Percentiles rank a stretch among this genome's conserved stretches.
These are phyloP conservation scores for Camellia sinensis DNA, from an alignment of 148 eudicot species.

Conservation along the genomic window DNA sequence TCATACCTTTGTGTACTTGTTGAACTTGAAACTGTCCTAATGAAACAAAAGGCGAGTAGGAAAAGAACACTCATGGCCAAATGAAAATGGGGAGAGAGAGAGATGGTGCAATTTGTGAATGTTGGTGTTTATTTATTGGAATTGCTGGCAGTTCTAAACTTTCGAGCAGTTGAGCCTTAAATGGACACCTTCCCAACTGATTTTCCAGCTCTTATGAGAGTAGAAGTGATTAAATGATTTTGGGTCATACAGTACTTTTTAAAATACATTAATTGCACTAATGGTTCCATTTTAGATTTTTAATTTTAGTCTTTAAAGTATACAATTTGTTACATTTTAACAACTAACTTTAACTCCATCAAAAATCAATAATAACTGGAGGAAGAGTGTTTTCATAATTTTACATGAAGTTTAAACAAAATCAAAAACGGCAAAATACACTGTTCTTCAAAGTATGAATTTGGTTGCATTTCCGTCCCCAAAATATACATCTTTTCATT, in stretches of 20 bases:
- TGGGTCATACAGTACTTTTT: background rate
- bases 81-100: background rate
- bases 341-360: too few species aligned
- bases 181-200: slow-evolving; percentile 14
- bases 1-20: slow-evolving; percentile 20
- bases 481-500: too few species aligned
- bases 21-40: background rate
- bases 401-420: too few species aligned
- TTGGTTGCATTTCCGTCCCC: too few species aligned
- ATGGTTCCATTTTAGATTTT: too few species aligned
- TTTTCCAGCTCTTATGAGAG: slow-evolving; percentile 1
- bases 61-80: slow-evolving; percentile 13
- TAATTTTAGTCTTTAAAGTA: too few species aligned
- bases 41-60: slow-evolving; percentile 7
- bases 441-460: too few species aligned
- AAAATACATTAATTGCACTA: background rate
- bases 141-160: background rate
- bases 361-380: too few species aligned
- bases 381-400: too few species aligned
- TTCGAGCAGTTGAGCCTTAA: slow-evolving; percentile 18
- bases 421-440: too few species aligned
- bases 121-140: background rate
- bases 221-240: background rate
- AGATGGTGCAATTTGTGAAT: background rate
- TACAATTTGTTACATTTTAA: too few species aligned